phyloP scores from a whole-genome alignment of 768 basidiomycete genomes.

The Suillus brevipes region DNA sequence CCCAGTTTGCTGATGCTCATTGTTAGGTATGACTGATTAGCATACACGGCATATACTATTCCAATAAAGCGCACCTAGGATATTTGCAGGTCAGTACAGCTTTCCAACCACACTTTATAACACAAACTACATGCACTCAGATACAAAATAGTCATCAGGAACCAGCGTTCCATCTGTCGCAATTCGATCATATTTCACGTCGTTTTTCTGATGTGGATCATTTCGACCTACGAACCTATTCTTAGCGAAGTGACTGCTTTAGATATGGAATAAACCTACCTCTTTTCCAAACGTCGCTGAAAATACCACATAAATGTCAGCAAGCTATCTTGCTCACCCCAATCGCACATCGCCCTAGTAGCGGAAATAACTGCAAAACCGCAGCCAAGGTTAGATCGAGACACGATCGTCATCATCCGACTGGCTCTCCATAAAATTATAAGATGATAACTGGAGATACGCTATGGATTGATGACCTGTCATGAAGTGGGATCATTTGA shows the following conservation, averaged over 20 bases:
- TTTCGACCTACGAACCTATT: neutral
- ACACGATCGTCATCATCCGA: neutral
- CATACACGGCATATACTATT: no score
- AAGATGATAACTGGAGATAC: neutral
- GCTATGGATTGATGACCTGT: neutral
- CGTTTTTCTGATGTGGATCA: no score
- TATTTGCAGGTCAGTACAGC: no score
- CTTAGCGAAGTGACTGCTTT: neutral
- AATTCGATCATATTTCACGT: no score
- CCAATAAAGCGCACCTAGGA: no score
- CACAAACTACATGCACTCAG: no score
- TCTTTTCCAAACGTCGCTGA: neutral
- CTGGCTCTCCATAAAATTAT: neutral
- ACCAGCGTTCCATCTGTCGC: neutral
- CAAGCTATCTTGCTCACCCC: neutral
- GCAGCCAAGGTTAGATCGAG: no score
- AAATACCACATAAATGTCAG: neutral
- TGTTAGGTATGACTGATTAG: no score
- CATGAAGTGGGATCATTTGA: neutral
- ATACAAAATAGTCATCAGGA: no score
- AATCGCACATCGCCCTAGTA: neutral
- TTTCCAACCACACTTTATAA: no score
- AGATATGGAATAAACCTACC: neutral
- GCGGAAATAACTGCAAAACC: no score
- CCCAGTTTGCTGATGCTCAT: no score